phyloP scores from a whole-genome alignment of 306 rosid genomes.

The Carpinus fangiana region DNA sequence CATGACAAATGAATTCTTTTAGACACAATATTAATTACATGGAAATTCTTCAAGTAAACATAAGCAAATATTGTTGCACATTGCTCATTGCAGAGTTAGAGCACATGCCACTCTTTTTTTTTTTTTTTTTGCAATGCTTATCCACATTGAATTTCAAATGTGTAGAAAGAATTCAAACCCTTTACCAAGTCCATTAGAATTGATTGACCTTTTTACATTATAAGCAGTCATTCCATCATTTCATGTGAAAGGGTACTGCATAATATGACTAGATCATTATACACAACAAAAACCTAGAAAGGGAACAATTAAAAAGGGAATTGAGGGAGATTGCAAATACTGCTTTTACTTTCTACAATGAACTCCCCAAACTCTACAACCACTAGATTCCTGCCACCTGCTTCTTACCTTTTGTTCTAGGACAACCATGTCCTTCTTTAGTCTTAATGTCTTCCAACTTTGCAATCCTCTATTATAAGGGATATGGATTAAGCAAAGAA shows the following conservation, averaged over 20 bases:
- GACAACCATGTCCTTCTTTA: constrained; percentile 76
- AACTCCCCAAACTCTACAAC: neutral
- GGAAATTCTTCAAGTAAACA: neutral
- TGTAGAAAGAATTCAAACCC: neutral
- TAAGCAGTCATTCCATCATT: neutral
- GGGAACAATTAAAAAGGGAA: neutral
- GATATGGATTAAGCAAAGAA: constrained; percentile 5
- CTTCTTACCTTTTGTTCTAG: constrained; percentile 77
- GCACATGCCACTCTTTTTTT: neutral
- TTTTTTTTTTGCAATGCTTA: neutral
- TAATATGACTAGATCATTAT: neutral
- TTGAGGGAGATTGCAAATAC: neutral
- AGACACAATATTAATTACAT: neutral
- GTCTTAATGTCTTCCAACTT: constrained; percentile 77
- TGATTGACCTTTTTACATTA: too few species aligned
- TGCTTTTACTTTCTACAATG: neutral
- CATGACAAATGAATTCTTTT: neutral
- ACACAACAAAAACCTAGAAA: neutral
- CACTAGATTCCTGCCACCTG: neutral
- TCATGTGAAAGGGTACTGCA: neutral
- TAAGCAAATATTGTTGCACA: neutral
- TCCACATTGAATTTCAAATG: neutral
- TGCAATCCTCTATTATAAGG: constrained; percentile 52
- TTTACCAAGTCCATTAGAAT: too few species aligned
- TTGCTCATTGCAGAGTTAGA: neutral